phyloP scores from a whole-genome alignment of 1,139 yeast species.

The Geotrichum candidum region DNA sequence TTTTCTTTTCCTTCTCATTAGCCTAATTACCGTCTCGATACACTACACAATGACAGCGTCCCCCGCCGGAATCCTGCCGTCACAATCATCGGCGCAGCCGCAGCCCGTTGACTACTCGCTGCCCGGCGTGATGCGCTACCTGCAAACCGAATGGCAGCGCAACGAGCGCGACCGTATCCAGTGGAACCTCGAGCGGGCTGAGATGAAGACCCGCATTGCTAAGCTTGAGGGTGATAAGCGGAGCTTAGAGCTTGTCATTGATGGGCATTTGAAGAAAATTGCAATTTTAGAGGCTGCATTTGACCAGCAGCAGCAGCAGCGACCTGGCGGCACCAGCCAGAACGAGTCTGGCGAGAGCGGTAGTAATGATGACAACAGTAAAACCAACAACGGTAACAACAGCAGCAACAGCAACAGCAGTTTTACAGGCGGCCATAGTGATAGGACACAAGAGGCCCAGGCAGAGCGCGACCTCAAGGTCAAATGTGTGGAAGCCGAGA shows the following conservation, averaged over 20 bases:
- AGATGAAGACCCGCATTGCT: slow-evolving; percentile 44
- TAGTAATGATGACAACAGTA: background rate
- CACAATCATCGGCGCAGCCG: slow-evolving; percentile 9
- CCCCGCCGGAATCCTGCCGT: background rate
- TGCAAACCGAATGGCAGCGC: slow-evolving; percentile 52
- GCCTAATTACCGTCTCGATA: background rate
- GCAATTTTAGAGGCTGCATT: slow-evolving; percentile 26
- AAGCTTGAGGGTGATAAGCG: slow-evolving; percentile 39
- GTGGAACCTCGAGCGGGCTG: slow-evolving; percentile 52
- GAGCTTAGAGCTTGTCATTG: slow-evolving; percentile 30
- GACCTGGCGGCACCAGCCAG: background rate
- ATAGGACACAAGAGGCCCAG: background rate
- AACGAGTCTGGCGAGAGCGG: background rate
- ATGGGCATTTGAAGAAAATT: slow-evolving; percentile 30
- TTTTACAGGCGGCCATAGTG: background rate
- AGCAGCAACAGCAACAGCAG: background rate
- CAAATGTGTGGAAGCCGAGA: slow-evolving; percentile 8
- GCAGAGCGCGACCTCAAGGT: background rate
- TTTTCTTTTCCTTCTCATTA: background rate
- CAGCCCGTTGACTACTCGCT: slow-evolving; percentile 33
- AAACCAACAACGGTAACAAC: background rate
- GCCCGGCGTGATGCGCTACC: slow-evolving; percentile 51
- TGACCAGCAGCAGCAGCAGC: background rate
- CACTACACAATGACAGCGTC: background rate
- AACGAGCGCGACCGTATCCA: slow-evolving; percentile 52